A percentile compares a stretch with the other conserved stretches of the same genome.
phyloP scores from a whole-genome alignment of 805 yeast genomes.

The Naumovozyma baii region DNA sequence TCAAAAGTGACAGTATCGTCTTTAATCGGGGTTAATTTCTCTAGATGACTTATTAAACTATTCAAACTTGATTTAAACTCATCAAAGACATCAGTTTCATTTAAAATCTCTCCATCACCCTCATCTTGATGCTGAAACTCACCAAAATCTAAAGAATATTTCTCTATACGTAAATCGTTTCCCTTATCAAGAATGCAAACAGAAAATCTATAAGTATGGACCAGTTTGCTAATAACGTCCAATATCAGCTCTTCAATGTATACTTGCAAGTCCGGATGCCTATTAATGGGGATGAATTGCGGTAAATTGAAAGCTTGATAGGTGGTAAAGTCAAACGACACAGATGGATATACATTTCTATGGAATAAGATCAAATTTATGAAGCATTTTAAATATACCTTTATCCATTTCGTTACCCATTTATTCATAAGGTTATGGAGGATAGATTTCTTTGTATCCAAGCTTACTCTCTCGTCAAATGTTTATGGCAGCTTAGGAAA shows the following conservation, averaged over 20 bases:
- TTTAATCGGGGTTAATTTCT: constrained; percentile 15
- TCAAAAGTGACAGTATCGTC: constrained; percentile 25
- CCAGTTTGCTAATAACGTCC: constrained; percentile 20
- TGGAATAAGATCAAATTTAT: constrained; percentile 30
- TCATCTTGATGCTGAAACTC: constrained; percentile 22
- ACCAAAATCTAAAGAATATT: constrained; percentile 25
- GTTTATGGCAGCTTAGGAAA: no score
- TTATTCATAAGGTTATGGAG: constrained; percentile 13
- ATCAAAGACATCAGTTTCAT: constrained; percentile 24
- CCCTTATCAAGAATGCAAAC: constrained; percentile 17
- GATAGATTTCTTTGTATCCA: no score
- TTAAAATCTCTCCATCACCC: constrained; percentile 4
- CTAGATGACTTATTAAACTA: constrained; percentile 19
- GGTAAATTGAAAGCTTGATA: constrained; percentile 36
- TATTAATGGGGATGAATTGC: constrained; percentile 32
- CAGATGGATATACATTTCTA: constrained; percentile 31
- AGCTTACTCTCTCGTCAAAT: no score
- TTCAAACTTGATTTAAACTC: constrained; percentile 27
- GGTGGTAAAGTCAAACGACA: constrained; percentile 29
- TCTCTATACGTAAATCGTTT: constrained; percentile 18
- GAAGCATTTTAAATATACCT: constrained; percentile 31
- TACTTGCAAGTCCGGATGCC: constrained; percentile 38
- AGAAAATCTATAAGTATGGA: constrained; percentile 16
- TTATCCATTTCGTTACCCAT: constrained; percentile 22
- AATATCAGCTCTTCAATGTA: constrained; percentile 31